Evolutionary conservation across 192 early-diverging fungal species (phyloP).

Genomic region (Chytriomyces hyalinus): DNA sequence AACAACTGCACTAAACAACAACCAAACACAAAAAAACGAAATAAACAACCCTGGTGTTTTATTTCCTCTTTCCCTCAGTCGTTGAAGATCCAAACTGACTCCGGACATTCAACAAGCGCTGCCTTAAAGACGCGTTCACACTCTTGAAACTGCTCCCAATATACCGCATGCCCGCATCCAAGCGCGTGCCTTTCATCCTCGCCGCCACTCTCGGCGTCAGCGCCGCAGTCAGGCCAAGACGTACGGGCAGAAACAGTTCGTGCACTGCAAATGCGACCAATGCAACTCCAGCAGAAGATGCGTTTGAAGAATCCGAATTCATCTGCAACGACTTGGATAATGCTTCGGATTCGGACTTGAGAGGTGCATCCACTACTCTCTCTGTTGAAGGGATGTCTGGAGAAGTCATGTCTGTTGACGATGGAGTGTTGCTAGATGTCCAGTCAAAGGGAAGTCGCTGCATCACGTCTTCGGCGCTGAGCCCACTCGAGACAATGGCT

Average conservation of each 20-base stretch:
- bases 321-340: not conserved
- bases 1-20: too few relatives aligned
- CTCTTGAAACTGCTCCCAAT: not conserved
- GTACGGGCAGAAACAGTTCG: constrained; percentile 43
- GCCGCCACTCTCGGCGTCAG: constrained; percentile 41
- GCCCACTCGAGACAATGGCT: constrained; percentile 14
- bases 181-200: constrained; percentile 5
- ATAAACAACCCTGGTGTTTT: too few relatives aligned
- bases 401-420: not conserved
- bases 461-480: not conserved
- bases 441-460: constrained; percentile 11
- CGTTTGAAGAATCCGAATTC: not conserved
- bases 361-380: not conserved
- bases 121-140: not conserved
- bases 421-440: not conserved
- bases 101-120: not conserved
- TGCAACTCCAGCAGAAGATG: not conserved
- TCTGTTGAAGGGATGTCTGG: not conserved
- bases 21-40: too few relatives aligned
- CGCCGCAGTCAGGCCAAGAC: constrained; percentile 40
- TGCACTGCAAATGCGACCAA: constrained; percentile 39
- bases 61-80: too few relatives aligned
- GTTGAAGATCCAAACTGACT: not conserved
- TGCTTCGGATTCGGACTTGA: not conserved
- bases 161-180: not conserved